Conservation (phyloP, 169 alveolate species). For the Eimeria maxima region DNA sequence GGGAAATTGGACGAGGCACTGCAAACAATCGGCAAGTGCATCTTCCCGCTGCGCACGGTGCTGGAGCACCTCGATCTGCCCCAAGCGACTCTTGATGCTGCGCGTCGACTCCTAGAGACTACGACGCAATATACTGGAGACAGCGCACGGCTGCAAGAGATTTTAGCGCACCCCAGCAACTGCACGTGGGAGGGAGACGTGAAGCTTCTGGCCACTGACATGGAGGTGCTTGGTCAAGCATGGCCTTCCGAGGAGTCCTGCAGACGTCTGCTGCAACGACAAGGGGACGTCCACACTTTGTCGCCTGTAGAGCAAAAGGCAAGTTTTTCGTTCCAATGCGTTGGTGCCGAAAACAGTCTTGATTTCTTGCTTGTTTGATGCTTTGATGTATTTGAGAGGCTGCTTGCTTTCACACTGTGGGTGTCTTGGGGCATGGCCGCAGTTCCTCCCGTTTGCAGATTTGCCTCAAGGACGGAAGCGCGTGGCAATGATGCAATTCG, state of each 20-base stretch:
- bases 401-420: neutral
- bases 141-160: neutral
- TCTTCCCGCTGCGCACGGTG: neutral
- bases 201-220: neutral
- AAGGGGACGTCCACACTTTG: conserved; percentile 1
- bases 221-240: conserved; percentile 33
- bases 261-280: conserved; percentile 40
- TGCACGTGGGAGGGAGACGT: conserved; percentile 41
- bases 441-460: conserved; percentile 30
- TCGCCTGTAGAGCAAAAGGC: conserved; percentile 54
- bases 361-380: neutral
- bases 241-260: conserved; percentile 72
- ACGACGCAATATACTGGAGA: neutral
- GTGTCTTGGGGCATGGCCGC: neutral
- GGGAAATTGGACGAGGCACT: neutral
- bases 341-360: neutral
- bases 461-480: conserved; percentile 51
- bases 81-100: neutral
- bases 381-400: neutral
- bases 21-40: conserved; percentile 4
- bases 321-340: neutral
- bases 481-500: conserved; percentile 15
- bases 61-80: conserved; percentile 36
- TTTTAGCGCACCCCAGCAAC: conserved; percentile 6
- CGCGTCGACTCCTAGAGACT: neutral